Evolutionary conservation across 179 eudicot genomes (phyloP), one percentile per base, ranked within the genome.

Genomic region (Vitellaria paradoxa): DNA sequence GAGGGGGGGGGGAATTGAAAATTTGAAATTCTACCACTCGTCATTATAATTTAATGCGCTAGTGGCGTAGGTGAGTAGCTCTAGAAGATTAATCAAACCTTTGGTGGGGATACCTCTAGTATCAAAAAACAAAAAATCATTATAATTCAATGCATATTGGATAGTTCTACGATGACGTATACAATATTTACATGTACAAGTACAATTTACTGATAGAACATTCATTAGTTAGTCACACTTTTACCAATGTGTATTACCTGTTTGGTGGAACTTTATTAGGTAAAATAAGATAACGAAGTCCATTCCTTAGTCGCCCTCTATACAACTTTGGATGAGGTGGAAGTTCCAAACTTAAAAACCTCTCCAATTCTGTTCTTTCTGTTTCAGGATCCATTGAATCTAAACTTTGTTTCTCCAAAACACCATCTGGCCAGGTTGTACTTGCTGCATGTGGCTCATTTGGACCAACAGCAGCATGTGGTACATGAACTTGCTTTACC

Each of bases 391-490:
- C 94, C 81, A 89, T 49, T 21, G 86, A 73, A 82, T 91, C 92
- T 65, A 85, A 74, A 70, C 85, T 84, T 30, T 89, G 88, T 74
- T 92, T 91, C 84, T 92, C 99, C 67, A 87, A 72, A 70, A 88
- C 83, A 75, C 89, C 93, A 70, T 92, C 98, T 20, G 94, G 91
- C 87, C 88, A 88, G 76, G 89, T 78, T 64, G 92, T 85, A 80
- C 97, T 90, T 68, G 96, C 91, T 70, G 99, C 99, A 86, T 96
- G 98, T 72, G 98, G 99, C 83, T 96, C 99, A 80, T 96, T 98
- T 65, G 99, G 99, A 77, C 99, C 99, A 74, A 87, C 92, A 70
- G 94, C 87, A 20, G 97, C 92, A 74, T 83, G 88, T 68, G 82
- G 89, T 82, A 84, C 84, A 77, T 72, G 81, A 84, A 77, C 83